Conservation (phyloP, 2,329 filamentous ascomycete genomes). For the Coniochaeta prunicola region DNA sequence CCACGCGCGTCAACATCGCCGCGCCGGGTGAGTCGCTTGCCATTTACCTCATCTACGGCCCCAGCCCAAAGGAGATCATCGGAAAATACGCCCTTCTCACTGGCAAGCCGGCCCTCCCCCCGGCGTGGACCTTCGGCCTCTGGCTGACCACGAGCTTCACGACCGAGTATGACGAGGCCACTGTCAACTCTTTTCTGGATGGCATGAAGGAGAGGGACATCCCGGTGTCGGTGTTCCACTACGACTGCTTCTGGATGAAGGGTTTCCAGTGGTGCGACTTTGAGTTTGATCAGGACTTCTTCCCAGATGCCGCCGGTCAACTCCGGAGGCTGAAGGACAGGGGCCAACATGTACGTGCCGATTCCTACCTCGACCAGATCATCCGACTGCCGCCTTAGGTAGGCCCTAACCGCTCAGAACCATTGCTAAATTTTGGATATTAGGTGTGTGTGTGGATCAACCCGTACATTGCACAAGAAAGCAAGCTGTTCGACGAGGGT, state of each 20-base stretch:
- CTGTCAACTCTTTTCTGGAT: constrained; percentile 60
- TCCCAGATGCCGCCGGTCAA: constrained; percentile 60
- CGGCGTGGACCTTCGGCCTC: constrained; percentile 67
- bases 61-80: constrained; percentile 64
- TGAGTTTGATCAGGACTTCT: constrained; percentile 59
- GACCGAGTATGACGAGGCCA: constrained; percentile 65
- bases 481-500: constrained; percentile 57
- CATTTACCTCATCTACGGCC: constrained; percentile 68
- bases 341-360: neutral
- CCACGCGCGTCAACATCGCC: constrained; percentile 60
- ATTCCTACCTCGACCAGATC: neutral
- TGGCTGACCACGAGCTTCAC: constrained; percentile 77
- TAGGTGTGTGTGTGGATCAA: constrained; percentile 76
- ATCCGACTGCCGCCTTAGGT: too few relatives aligned
- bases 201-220: constrained; percentile 60
- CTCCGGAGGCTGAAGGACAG: constrained; percentile 54
- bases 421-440: constrained; percentile 39
- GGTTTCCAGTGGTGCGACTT: constrained; percentile 72
- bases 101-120: constrained; percentile 56
- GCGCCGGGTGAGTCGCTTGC: constrained; percentile 63
- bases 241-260: constrained; percentile 73
- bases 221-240: constrained; percentile 66
- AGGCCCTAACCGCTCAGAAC: too few relatives aligned
- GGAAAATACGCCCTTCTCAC: constrained; percentile 60
- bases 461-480: constrained; percentile 65